Evolutionary conservation across 306 rosid genomes (phyloP), one percentile per base, ranked within the genome.

Genomic region (Vigna trinervia): DNA sequence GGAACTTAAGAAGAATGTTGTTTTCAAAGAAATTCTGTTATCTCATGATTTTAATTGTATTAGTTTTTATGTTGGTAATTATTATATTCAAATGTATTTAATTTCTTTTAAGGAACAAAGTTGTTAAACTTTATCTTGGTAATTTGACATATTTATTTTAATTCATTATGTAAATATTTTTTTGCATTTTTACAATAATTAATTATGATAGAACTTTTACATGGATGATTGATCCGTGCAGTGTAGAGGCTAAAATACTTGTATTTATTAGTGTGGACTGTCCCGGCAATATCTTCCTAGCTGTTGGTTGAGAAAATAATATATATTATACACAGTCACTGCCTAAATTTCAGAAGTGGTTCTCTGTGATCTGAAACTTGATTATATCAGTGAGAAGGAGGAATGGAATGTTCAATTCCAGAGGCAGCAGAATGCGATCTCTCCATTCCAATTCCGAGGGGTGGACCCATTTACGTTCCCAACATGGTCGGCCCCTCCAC

Each of bases 401-500:
- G 30, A 39, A 36, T 71, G 11, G 80, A 75, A 64, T 65, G 77
- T 77, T 36, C 77, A 20, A 54, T 68, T 80, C 65, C 78, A 23
- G 81, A 54, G 38, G 54, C 79, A 32, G 67, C 41, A 69, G 85
- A 81, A 17, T 67, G 34, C 45, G 81, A 58, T 57, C 56, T 81
- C 57, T 81, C 87, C 17, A 32, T 87, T 32, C 89, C 90, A 7
- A 86, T 91, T 46, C 93, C 91, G 0, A 86, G 90, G 75, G 97
- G 98, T n/a, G 98, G 98, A 28, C 98, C 97, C 46, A 83, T 94
- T 67, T 94, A 85, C 47, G 82, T 87, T 52, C 73, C 96, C 23
- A 94, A 88, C 59, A 64, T 88, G 81, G 86, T 82, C 38, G 81
- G 85, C 38, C 79, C 94, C 22, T 78, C 82, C 83, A 88, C 90